These are phyloP conservation scores for Aureobasidium sp. DNA, from an alignment of 2,329 filamentous ascomycete species.

Conservation along the genomic window DNA sequence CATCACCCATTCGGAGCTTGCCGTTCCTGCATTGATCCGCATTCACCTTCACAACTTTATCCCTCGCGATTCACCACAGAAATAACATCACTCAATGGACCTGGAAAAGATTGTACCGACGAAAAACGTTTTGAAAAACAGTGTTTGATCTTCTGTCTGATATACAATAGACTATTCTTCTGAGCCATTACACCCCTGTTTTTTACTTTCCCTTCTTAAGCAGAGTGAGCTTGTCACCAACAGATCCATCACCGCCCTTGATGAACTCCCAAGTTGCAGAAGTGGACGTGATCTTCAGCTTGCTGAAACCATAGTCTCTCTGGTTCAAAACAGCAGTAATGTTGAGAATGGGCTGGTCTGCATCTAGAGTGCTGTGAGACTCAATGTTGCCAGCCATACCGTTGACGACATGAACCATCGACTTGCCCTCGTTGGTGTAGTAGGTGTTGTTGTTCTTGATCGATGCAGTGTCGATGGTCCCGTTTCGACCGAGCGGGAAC, in stretches of 20 bases:
- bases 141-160: too few species aligned
- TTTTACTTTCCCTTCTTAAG: slow-evolving; percentile 27
- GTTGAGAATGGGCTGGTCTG: slow-evolving; percentile 30
- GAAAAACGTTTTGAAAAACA: too few species aligned
- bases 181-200: not conserved
- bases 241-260: slow-evolving; percentile 34
- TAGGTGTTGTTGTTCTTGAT: slow-evolving; percentile 46
- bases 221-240: slow-evolving; percentile 35
- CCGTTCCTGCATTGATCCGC: not conserved
- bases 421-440: slow-evolving; percentile 40
- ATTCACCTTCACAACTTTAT: not conserved
- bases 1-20: not conserved
- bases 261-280: slow-evolving; percentile 43
- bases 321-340: slow-evolving; percentile 42
- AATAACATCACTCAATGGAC: too few species aligned
- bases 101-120: too few species aligned
- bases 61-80: too few species aligned
- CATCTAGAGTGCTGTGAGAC: slow-evolving; percentile 38
- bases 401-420: slow-evolving; percentile 46
- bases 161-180: too few species aligned
- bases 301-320: slow-evolving; percentile 44
- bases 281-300: slow-evolving; percentile 37
- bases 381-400: slow-evolving; percentile 50
- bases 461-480: slow-evolving; percentile 36
- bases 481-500: slow-evolving; percentile 33